phyloP scores from a whole-genome alignment of 2,329 filamentous ascomycete genomes.

The Metarhizium sp. region DNA sequence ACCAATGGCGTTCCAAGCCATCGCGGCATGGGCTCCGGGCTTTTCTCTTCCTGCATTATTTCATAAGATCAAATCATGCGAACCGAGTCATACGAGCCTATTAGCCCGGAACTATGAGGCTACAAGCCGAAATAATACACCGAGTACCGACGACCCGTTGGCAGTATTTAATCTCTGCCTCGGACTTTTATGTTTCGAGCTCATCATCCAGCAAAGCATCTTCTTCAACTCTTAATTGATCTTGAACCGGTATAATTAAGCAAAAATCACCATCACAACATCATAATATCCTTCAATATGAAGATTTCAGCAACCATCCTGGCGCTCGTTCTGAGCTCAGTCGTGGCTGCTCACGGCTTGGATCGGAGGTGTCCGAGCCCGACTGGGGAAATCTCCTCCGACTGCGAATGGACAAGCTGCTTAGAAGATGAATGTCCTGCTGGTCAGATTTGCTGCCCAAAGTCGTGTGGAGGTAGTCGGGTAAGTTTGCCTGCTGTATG shows the following conservation, averaged over 20 bases:
- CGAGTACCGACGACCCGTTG: no score
- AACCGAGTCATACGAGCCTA: neutral
- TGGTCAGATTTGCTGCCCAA: neutral
- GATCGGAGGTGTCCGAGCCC: neutral
- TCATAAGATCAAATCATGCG: no score
- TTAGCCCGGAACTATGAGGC: neutral
- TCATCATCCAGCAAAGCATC: neutral
- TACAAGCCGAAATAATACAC: no score
- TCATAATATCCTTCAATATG: neutral
- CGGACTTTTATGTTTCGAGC: no score
- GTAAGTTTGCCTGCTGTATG: neutral
- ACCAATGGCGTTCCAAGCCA: neutral
- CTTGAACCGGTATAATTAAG: neutral
- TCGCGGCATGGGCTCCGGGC: neutral
- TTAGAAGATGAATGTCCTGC: neutral
- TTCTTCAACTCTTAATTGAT: neutral
- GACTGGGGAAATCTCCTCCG: rapidly evolving
- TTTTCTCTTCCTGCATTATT: neutral
- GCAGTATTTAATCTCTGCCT: no score
- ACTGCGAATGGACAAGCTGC: neutral
- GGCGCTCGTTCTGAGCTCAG: neutral
- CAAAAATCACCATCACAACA: neutral
- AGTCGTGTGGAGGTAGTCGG: neutral
- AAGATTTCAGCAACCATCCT: neutral
- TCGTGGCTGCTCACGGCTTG: neutral